A percentile compares a stretch with the other conserved stretches of the same genome.
phyloP scores from a whole-genome alignment of 805 yeast species.

The Candida manassasensis region DNA sequence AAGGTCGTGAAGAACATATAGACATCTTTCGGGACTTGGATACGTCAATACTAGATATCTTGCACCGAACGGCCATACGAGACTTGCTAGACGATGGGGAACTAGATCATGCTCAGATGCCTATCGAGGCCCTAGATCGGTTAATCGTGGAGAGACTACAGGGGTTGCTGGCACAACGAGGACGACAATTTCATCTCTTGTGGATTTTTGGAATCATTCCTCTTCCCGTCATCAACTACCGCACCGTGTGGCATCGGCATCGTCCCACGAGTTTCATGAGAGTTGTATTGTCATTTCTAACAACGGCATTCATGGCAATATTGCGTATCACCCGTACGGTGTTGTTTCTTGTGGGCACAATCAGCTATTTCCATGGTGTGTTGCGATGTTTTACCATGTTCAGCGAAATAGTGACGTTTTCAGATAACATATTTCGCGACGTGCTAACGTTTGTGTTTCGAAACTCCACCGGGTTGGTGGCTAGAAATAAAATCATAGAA shows the following conservation, averaged over 20 bases:
- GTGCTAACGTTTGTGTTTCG: slow-evolving; percentile 23
- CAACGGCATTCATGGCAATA: slow-evolving; percentile 4
- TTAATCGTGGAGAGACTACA: slow-evolving; percentile 3
- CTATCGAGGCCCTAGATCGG: slow-evolving; percentile 9
- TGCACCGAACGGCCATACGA: slow-evolving; percentile 13
- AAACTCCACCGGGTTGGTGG: slow-evolving; percentile 13
- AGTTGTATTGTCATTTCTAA: not conserved
- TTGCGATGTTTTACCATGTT: slow-evolving; percentile 17
- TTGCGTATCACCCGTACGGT: slow-evolving; percentile 9
- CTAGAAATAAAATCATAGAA: slow-evolving; percentile 9
- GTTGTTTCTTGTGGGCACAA: slow-evolving; percentile 14
- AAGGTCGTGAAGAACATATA: not conserved
- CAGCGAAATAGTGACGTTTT: slow-evolving; percentile 26
- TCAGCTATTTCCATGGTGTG: slow-evolving; percentile 16
- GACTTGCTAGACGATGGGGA: slow-evolving; percentile 12
- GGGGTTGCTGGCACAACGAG: not conserved
- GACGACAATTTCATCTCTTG: slow-evolving; percentile 9
- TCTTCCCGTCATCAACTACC: slow-evolving; percentile 16
- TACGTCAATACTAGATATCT: slow-evolving; percentile 16
- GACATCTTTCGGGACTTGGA: slow-evolving; percentile 21
- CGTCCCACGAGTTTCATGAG: slow-evolving; percentile 7
- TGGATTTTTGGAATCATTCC: slow-evolving; percentile 17
- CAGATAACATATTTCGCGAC: slow-evolving; percentile 24
- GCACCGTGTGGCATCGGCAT: slow-evolving; percentile 13
- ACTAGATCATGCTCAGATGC: slow-evolving; percentile 10